Evolutionary conservation across 306 rosid species (phyloP).

Genomic region (Alnus rubra): DNA sequence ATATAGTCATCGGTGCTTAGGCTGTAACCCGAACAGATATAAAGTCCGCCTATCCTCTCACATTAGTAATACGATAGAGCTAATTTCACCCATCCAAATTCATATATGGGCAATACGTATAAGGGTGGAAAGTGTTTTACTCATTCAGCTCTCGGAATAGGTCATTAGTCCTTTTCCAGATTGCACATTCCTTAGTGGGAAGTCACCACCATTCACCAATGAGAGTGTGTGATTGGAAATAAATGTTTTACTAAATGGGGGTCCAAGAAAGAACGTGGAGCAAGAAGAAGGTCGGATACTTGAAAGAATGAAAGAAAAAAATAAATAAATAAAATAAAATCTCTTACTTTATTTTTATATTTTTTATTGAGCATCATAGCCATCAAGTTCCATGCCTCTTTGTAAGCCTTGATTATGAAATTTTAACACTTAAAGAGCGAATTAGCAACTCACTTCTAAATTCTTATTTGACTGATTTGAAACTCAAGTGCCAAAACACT

Average conservation of each 20-base stretch:
- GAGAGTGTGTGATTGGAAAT: not conserved
- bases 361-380: slow-evolving; percentile 10
- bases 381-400: slow-evolving; percentile 11
- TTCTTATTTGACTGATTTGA: not conserved
- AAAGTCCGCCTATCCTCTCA: too few species aligned
- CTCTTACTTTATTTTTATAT: not conserved
- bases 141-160: too few species aligned
- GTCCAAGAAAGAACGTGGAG: not conserved
- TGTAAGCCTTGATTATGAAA: slow-evolving; percentile 17
- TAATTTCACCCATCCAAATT: too few species aligned
- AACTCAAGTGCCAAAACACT: not conserved
- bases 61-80: too few species aligned
- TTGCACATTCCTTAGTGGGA: not conserved
- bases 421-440: slow-evolving; percentile 4
- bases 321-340: not conserved
- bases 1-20: too few species aligned
- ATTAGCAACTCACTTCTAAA: not conserved
- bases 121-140: too few species aligned
- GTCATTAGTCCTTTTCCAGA: not conserved
- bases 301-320: not conserved
- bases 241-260: not conserved
- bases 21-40: too few species aligned
- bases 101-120: too few species aligned
- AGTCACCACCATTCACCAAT: not conserved
- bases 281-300: slow-evolving; percentile 4